Evolutionary conservation across 176 grass and related monocot species (phyloP), one percentile per base, ranked within the genome.

Genomic region (Oryza officinalis): DNA sequence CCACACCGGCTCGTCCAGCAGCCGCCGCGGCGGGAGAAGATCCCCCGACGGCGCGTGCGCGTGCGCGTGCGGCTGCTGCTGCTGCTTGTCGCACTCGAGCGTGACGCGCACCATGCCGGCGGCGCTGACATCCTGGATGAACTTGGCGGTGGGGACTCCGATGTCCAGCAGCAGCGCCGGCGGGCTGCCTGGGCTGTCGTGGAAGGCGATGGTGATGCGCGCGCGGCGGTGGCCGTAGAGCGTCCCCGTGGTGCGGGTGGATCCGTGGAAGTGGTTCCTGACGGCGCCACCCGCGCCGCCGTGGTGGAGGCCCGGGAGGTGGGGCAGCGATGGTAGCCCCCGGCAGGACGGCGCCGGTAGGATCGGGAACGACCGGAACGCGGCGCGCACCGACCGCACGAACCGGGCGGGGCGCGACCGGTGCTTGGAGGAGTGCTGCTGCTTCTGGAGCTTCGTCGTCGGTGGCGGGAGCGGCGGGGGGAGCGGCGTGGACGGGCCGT

Each of bases 31-130:
- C 64, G 66, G 37, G 37, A 8, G 23, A 13, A 13, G 10, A 57
- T 83, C 31, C 1, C 4, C 71, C 22, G 71, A 13, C 52, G 52
- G 18, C 45, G 45, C 33, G 23, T 49, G 41, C n/a, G 43, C 8
- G 27, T 87, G 14, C 66, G 71, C 74, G 5, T 60, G 27, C 3
- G 15, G 50, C 50, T 1, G 52, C 52, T 40, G 80, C 69, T 72
- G 75, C 86, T 75, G 61, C 83, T 94, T 94, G 35, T 98, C 95
- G 84, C 95, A 95, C 91, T 98, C 95, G 61, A 98, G 95, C 33
- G 90, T 88, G 47, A 95, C 84, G 65, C 88, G 95, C 54, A 94
- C 75, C 81, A 91, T 87, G 30, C 88, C 87, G 10, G 89, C 81
- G 18, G 86, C 72, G 86, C 95, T 86, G 37, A 95, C 87, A 87